Evolutionary conservation across 345 rosid genomes (phyloP), one percentile per base, ranked within the genome.

Genomic region (Carallia brachiata): DNA sequence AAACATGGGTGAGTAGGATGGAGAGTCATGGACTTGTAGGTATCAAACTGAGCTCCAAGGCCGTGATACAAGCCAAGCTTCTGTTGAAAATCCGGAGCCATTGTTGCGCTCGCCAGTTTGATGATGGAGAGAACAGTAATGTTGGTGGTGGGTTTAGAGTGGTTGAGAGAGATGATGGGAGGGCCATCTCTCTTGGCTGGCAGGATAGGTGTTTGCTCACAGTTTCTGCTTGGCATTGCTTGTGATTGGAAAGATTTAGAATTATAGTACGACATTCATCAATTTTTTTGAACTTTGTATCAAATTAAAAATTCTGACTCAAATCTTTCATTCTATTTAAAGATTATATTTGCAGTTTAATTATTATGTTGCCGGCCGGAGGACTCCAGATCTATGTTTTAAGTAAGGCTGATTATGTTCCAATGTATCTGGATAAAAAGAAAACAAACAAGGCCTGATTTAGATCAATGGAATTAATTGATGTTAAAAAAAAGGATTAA

Each of bases 31-130:
- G 89, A 50, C 86, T 89, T 66, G 54, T 44, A 40, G 90, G 78
- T 52, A 52, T 79, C n/a, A 79, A 81, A 69, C 30, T 82, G 59
- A 86, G 93, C 68, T 84, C 93, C 12, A 89, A 67, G 73, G 74
- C 77, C 15, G 61, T 85, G 88, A 86, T 89, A 4, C 93, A 89
- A 55, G 93, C 93, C 18, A 89, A 83, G 78, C 82, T 89, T 52
- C 64, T 89, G 18, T 47, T 89, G 76, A 89, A 83, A 66, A 85
- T 86, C 0, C 79, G 90, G 69, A 80, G 77, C 18, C 81, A 89
- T 55, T 62, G 78, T 47, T 57, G 82, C 34, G 84, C 89, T 8
- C 70, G 78, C 15, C 86, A 78, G 75, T 63, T 84, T 48, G 85
- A 80, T 48, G 85, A 80, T 59, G 90, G 87, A 55, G 89, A 80